Percentiles rank a stretch among this genome's conserved stretches.
Evolutionary conservation across 805 yeast species (phyloP).

Genomic region (Kodamaea lidongshanica): DNA sequence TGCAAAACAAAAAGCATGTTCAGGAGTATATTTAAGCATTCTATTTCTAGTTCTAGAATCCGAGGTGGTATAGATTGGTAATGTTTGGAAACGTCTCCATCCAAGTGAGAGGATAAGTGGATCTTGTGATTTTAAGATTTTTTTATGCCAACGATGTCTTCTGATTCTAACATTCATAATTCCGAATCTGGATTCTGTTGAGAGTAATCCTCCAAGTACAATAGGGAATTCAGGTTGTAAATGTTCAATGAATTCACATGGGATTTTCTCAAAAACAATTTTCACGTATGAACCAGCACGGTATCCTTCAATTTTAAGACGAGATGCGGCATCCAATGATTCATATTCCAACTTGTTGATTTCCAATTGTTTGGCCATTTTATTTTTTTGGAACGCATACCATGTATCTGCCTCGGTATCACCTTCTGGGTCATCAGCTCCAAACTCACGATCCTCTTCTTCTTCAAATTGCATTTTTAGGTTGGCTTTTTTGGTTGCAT

Average conservation of each 20-base stretch:
- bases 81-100: slow-evolving; percentile 97
- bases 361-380: slow-evolving; percentile 92
- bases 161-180: slow-evolving; percentile 88
- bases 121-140: slow-evolving; percentile 90
- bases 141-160: slow-evolving; percentile 98
- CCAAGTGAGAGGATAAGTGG: slow-evolving; percentile 91
- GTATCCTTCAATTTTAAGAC: slow-evolving; percentile 83
- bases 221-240: slow-evolving; percentile 83
- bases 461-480: slow-evolving; percentile 85
- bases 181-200: slow-evolving; percentile 91
- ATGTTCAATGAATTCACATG: slow-evolving; percentile 85
- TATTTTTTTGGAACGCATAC: slow-evolving; percentile 96
- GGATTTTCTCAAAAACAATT: slow-evolving; percentile 71
- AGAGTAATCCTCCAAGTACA: slow-evolving; percentile 81
- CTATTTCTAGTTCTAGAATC: slow-evolving; percentile 97
- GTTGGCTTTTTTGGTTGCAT: slow-evolving; percentile 86
- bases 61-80: slow-evolving; percentile 92
- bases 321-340: slow-evolving; percentile 65
- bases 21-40: slow-evolving; percentile 97
- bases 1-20: slow-evolving; percentile 93
- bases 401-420: slow-evolving; percentile 80
- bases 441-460: slow-evolving; percentile 57
- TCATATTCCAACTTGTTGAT: slow-evolving; percentile 80
- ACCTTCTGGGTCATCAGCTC: slow-evolving; percentile 75
- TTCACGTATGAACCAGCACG: slow-evolving; percentile 93